phyloP scores from a whole-genome alignment of 805 yeast genomes.

The Yueomyces sp. region DNA sequence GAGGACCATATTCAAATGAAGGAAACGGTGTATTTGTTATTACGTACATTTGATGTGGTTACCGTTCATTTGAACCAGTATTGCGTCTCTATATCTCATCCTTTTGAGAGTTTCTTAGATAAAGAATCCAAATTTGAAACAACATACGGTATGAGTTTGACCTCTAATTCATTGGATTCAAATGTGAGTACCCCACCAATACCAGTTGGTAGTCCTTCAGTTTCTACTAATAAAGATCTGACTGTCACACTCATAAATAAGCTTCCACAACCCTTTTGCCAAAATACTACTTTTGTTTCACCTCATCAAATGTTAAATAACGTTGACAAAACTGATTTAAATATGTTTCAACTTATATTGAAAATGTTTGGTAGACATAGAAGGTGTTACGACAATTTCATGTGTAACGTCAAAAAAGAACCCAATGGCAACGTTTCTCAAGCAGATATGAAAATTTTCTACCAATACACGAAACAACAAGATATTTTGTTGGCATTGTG shows the following conservation, averaged over 20 bases:
- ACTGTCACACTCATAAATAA: slow-evolving; percentile 8
- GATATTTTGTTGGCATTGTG: slow-evolving; percentile 13
- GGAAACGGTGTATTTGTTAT: slow-evolving; percentile 19
- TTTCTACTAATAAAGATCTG: slow-evolving; percentile 4
- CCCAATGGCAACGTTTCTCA: not conserved
- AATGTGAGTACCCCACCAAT: slow-evolving; percentile 8
- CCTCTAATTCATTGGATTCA: not conserved
- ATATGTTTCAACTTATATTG: slow-evolving; percentile 12
- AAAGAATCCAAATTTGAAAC: not conserved
- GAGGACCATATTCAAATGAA: slow-evolving; percentile 6
- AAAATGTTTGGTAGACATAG: slow-evolving; percentile 10
- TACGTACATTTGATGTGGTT: slow-evolving; percentile 20
- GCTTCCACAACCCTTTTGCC: slow-evolving; percentile 15
- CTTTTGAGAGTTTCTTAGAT: slow-evolving; percentile 13
- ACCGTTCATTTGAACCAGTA: slow-evolving; percentile 10
- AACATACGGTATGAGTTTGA: not conserved
- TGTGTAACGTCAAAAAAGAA: slow-evolving; percentile 4
- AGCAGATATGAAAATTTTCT: slow-evolving; percentile 5
- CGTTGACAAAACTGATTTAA: slow-evolving; percentile 8
- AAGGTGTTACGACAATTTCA: slow-evolving; percentile 7
- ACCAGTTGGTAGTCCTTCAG: slow-evolving; percentile 2
- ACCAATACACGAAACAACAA: slow-evolving; percentile 11
- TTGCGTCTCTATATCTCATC: slow-evolving; percentile 14
- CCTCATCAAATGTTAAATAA: slow-evolving; percentile 5
- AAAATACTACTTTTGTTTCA: slow-evolving; percentile 7